Conservation (phyloP, 2,329 filamentous ascomycete genomes). For the Aspergillus floridensis region DNA sequence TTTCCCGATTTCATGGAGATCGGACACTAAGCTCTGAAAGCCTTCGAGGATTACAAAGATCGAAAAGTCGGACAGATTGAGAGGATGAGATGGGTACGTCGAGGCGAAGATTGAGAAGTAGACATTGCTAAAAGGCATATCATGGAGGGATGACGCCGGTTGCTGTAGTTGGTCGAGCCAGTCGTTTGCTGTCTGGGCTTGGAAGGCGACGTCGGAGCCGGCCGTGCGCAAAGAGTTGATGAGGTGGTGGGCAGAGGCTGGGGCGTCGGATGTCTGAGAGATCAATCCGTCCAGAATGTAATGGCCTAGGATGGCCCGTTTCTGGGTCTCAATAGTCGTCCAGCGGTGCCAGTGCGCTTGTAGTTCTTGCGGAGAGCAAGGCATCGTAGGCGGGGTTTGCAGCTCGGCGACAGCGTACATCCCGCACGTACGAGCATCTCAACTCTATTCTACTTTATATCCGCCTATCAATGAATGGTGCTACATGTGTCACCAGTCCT, state of each 20-base stretch:
- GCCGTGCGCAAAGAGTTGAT: slow-evolving; percentile 17
- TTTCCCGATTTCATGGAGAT: background rate
- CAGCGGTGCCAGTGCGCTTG: slow-evolving; percentile 16
- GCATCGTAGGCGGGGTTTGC: slow-evolving; percentile 7
- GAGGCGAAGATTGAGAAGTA: background rate
- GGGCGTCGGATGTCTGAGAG: slow-evolving; percentile 21
- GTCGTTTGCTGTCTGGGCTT: slow-evolving; percentile 15
- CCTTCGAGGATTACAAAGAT: slow-evolving; percentile 4
- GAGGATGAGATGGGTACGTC: background rate
- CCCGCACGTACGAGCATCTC: slow-evolving; percentile 12
- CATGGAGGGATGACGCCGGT: background rate
- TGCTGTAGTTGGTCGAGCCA: slow-evolving; percentile 16
- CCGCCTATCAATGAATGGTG: background rate
- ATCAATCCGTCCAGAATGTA: slow-evolving; percentile 23
- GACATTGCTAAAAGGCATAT: background rate
- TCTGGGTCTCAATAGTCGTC: slow-evolving; percentile 18
- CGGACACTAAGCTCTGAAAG: background rate
- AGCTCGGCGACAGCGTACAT: slow-evolving; percentile 15
- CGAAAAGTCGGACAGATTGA: background rate
- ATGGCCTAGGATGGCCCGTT: slow-evolving; percentile 19
- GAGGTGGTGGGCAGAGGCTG: slow-evolving; percentile 20
- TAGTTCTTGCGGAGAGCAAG: background rate
- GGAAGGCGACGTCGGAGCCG: slow-evolving; percentile 18
- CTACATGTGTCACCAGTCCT: too few relatives aligned
- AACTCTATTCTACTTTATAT: background rate